phyloP scores from a whole-genome alignment of 2,329 filamentous ascomycete species.

The Ceratocystis albifundus region DNA sequence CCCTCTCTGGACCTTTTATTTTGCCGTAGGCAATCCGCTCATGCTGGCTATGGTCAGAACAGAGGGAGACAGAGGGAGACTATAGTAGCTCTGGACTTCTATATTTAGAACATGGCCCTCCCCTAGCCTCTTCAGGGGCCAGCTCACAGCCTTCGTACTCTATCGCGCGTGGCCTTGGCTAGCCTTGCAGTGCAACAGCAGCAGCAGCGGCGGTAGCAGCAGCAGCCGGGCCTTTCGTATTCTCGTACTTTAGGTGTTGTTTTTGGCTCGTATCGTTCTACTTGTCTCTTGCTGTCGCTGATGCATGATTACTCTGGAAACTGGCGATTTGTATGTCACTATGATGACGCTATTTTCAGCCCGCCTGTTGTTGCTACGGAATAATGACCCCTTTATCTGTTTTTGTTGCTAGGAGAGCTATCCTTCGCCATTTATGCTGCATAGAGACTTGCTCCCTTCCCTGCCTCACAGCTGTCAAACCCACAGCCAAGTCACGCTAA shows the following conservation, averaged over 20 bases:
- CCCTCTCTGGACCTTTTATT: background rate
- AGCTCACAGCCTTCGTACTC: background rate
- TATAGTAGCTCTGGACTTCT: background rate
- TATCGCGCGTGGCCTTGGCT: background rate
- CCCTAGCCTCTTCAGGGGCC: background rate
- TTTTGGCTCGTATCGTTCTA: too few relatives aligned
- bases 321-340: too few relatives aligned
- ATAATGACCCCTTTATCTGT: background rate
- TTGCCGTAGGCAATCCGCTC: background rate
- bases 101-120: background rate
- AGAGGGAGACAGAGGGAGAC: background rate
- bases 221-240: too few relatives aligned
- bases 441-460: background rate
- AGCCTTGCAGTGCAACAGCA: background rate
- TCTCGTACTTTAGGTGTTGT: too few relatives aligned
- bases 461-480: constrained; percentile 2
- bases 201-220: too few relatives aligned
- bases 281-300: too few relatives aligned
- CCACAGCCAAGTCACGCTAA: background rate
- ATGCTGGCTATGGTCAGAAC: background rate
- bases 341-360: too few relatives aligned
- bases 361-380: too few relatives aligned
- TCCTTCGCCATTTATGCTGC: too few relatives aligned
- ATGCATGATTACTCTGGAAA: too few relatives aligned
- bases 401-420: background rate